These are phyloP conservation scores for Hordeum marinum DNA, from an alignment of 176 grass and related monocot species.

Conservation along the genomic window DNA sequence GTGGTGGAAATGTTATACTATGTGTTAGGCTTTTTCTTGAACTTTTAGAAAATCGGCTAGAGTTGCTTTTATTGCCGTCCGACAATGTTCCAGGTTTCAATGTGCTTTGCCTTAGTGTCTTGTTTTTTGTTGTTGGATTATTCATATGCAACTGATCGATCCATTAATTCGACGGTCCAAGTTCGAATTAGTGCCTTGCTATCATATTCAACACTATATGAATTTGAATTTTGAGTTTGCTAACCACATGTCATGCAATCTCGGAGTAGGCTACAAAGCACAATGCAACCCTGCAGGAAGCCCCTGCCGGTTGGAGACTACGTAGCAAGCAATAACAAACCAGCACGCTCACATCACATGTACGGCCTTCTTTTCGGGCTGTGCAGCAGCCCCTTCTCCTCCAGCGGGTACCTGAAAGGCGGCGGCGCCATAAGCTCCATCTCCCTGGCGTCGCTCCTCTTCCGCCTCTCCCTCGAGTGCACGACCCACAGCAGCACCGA, in stretches of 20 bases:
- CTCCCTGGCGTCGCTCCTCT: slow-evolving; percentile 28
- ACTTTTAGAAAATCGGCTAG: too few relatives aligned
- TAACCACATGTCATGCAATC: neutral
- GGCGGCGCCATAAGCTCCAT: neutral
- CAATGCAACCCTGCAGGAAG: neutral
- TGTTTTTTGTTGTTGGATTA: neutral
- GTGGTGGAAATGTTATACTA: too few relatives aligned
- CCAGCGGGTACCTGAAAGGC: slow-evolving; percentile 6
- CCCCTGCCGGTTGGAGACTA: neutral
- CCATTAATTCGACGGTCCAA: neutral
- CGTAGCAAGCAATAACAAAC: too few relatives aligned
- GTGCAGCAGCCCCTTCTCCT: slow-evolving; percentile 29
- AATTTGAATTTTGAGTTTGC: too few relatives aligned
- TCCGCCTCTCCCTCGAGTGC: slow-evolving; percentile 32
- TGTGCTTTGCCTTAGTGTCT: neutral
- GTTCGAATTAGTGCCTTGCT: neutral
- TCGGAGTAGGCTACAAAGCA: neutral
- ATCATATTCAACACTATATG: neutral
- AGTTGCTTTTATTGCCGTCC: too few relatives aligned
- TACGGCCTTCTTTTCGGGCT: slow-evolving; percentile 10
- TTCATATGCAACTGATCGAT: neutral
- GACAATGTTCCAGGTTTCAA: neutral
- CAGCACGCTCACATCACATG: slow-evolving; percentile 23
- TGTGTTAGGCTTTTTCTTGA: too few relatives aligned
- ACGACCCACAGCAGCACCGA: slow-evolving; percentile 43